A percentile compares a stretch with the other conserved stretches of the same genome.
Evolutionary conservation across 257 asterid species (phyloP).

Genomic region (Solanum arcanum): DNA sequence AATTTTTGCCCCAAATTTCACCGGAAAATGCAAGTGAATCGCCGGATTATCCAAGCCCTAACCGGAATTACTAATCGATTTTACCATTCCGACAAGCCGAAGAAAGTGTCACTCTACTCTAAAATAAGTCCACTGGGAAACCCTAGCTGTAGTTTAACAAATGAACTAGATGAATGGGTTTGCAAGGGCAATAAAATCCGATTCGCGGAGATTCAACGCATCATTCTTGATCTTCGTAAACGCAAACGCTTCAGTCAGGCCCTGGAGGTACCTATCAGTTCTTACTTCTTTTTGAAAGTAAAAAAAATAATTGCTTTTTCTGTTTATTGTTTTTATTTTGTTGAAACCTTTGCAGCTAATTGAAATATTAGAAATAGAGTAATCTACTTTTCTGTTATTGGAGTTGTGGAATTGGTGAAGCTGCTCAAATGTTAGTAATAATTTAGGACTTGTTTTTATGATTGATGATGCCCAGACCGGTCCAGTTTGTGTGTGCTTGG

Average conservation of each 20-base stretch:
- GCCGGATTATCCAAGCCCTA: slow-evolving; percentile 10
- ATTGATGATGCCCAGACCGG: neutral
- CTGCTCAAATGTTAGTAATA: neutral
- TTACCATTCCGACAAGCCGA: slow-evolving; percentile 24
- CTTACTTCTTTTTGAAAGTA: neutral
- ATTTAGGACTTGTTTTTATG: neutral
- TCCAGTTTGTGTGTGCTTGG: neutral
- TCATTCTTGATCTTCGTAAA: slow-evolving; percentile 64
- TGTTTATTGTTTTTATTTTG: neutral
- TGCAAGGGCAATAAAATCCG: slow-evolving; percentile 38
- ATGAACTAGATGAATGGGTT: slow-evolving; percentile 67
- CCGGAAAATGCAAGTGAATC: slow-evolving; percentile 15
- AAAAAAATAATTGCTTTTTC: neutral
- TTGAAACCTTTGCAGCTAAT: neutral
- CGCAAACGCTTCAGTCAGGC: slow-evolving; percentile 73
- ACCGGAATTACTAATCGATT: slow-evolving; percentile 19
- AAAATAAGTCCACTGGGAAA: slow-evolving; percentile 76
- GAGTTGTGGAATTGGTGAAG: neutral
- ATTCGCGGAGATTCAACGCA: slow-evolving; percentile 73
- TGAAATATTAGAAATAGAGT: neutral
- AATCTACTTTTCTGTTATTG: neutral
- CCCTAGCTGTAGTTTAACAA: slow-evolving; percentile 40
- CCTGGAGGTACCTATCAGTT: slow-evolving; percentile 37
- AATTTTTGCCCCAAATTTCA: neutral
- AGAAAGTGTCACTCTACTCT: slow-evolving; percentile 39